Evolutionary conservation across 2,329 filamentous ascomycete genomes (phyloP).

Genomic region (Fusarium sp.): DNA sequence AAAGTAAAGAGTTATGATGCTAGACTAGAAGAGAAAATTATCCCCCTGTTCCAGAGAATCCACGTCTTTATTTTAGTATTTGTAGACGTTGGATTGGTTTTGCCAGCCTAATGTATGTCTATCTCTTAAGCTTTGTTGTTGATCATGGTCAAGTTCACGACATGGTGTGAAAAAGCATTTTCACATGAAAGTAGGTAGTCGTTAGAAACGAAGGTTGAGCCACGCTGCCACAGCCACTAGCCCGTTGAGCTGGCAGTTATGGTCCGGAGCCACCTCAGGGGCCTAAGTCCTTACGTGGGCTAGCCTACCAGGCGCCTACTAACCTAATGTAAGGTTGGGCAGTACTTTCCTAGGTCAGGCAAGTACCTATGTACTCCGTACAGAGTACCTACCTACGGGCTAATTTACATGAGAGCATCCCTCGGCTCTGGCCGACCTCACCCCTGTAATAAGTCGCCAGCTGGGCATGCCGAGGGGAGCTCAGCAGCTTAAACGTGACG

Average conservation of each 20-base stretch:
- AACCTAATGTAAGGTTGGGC: not conserved
- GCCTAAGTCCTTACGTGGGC: not conserved
- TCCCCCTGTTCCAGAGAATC: not conserved
- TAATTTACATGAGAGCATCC: not conserved
- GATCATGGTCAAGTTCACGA: not conserved
- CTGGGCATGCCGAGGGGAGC: constrained; percentile 16
- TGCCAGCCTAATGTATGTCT: constrained; percentile 11
- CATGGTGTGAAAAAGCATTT: not conserved
- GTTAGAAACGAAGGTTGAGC: not conserved
- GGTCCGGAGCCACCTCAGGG: not conserved
- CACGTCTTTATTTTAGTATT: constrained; percentile 16
- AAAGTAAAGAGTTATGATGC: constrained; percentile 39
- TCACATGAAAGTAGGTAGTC: constrained; percentile 21
- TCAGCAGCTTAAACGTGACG: constrained; percentile 15
- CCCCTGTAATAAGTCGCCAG: constrained; percentile 34
- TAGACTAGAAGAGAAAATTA: constrained; percentile 13
- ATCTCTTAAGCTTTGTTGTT: not conserved
- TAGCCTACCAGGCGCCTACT: too few relatives aligned
- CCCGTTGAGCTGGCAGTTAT: not conserved
- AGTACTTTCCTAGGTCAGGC: not conserved
- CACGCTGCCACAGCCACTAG: constrained; percentile 23
- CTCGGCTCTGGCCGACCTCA: constrained; percentile 41
- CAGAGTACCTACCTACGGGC: not conserved
- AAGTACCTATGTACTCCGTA: not conserved
- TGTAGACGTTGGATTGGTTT: constrained; percentile 25